Percentiles rank a stretch among this genome's conserved stretches.
phyloP scores from a whole-genome alignment of 2,329 filamentous ascomycete genomes.

The Chrysoporthe puriensis region DNA sequence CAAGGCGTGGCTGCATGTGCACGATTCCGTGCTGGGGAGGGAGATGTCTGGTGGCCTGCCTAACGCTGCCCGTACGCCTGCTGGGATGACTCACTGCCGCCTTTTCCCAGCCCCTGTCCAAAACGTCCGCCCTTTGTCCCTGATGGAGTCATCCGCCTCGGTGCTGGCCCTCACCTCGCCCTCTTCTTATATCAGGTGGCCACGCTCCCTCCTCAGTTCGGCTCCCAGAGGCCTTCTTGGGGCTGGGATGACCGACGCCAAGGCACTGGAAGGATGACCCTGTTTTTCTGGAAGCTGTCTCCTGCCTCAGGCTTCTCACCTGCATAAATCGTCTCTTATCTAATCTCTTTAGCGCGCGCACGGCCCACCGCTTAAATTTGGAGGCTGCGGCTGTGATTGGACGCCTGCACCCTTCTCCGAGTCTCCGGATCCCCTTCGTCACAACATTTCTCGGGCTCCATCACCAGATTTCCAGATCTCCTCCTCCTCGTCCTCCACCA shows the following conservation, averaged over 20 bases:
- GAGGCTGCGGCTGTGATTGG: background rate
- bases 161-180: background rate
- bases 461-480: background rate
- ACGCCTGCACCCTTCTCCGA: background rate
- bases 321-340: background rate
- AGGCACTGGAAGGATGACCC: background rate
- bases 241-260: background rate
- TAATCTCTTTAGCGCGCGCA: background rate
- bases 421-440: background rate
- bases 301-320: background rate
- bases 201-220: background rate
- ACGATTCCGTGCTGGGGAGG: background rate
- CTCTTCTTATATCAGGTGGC: slow-evolving; percentile 14
- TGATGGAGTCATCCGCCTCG: slow-evolving; percentile 8
- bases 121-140: no score
- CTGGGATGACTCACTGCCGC: background rate
- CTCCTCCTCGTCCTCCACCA: background rate
- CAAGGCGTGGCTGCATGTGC: background rate
- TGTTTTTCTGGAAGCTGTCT: slow-evolving; percentile 8
- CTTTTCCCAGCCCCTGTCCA: background rate
- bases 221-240: background rate
- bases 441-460: background rate
- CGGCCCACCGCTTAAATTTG: background rate
- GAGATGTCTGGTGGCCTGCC: background rate
- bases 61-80: background rate